Evolutionary conservation across 179 eudicot genomes (phyloP), one percentile per base, ranked within the genome.

Genomic region (Gypsophila paniculata): DNA sequence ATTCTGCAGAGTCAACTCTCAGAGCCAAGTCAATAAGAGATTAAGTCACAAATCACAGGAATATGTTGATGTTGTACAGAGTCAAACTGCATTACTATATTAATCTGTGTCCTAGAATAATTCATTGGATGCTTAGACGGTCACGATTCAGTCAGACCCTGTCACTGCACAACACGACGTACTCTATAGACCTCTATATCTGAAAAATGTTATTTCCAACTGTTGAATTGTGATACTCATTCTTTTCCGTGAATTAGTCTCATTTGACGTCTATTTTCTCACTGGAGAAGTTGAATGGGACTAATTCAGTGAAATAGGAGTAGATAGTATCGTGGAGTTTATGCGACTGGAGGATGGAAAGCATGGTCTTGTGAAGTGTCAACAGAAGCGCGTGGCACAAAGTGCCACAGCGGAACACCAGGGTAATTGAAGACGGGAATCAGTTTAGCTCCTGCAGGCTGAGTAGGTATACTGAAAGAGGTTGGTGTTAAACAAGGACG

Each of bases 341-440:
- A 78, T 63, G 77, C 77, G 12, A 73, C 77, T 0, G 74, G 81
- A 51, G 81, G 77, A 25, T 18, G 77, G 9, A 74, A 70, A 25
- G 29, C 74, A 18, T 74, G 74, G 62, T 74, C 71, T 44, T 74
- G 71, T 3, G 77, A 78, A 26, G 71, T 69, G 23, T 78, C 71
- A 3, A 74, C 46, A 12, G 74, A 63, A 62, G 77, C n/a, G 60
- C 46, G 77, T 19, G 81, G 77, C 34, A 57, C 67, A 62, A 62
- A 73, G n/a, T 73, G 74, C 81, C 81, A 77, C 59, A 73, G 7
- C 13, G 77, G 75, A 25, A 68, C 70, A 26, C 52, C 49, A 11
- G 81, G 63, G 59, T 77, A 68, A 17, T 46, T 62, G 59, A 67
- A 39, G 9, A 77, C 23, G 1, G 73, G 73, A 64, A 77, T 62